phyloP scores from a whole-genome alignment of 495 filamentous ascomycete genomes.

The Aspergillus nidulans region DNA sequence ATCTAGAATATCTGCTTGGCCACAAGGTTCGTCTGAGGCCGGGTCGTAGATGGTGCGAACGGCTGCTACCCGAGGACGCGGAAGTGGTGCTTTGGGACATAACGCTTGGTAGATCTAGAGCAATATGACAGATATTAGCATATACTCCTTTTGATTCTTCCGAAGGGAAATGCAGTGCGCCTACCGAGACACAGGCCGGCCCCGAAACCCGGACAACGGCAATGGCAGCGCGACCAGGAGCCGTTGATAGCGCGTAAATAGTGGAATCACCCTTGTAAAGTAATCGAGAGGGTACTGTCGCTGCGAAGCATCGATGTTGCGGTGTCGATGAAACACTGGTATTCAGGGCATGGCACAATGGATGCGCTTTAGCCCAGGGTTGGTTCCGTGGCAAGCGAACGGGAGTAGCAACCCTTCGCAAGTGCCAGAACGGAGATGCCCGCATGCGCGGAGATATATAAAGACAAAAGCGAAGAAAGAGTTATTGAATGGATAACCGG shows the following conservation, averaged over 20 bases:
- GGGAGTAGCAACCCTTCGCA: conserved; percentile 26
- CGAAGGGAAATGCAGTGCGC: conserved; percentile 11
- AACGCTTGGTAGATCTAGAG: conserved; percentile 69
- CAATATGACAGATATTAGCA: conserved; percentile 13
- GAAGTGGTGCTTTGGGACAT: conserved; percentile 60
- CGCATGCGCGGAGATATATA: conserved; percentile 32
- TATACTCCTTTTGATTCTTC: background rate
- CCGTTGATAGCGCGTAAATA: conserved; percentile 91
- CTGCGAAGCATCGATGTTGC: conserved; percentile 25
- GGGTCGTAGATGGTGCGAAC: conserved; percentile 76
- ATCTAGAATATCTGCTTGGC: conserved; percentile 59
- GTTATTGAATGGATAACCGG: background rate
- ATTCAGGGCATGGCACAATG: conserved; percentile 13
- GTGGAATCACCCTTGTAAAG: conserved; percentile 49
- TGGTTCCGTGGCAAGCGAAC: conserved; percentile 24
- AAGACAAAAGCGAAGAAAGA: background rate
- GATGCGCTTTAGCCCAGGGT: conserved; percentile 6
- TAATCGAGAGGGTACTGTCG: conserved; percentile 10
- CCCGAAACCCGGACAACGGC: conserved; percentile 89
- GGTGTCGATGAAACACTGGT: background rate
- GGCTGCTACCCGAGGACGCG: conserved; percentile 70
- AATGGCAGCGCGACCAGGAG: conserved; percentile 81
- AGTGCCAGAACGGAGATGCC: conserved; percentile 16
- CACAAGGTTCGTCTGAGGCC: conserved; percentile 23
- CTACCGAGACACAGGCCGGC: conserved; percentile 64